These are phyloP conservation scores for Tolypocladium album DNA, from an alignment of 2,329 filamentous ascomycete genomes.

Conservation along the genomic window DNA sequence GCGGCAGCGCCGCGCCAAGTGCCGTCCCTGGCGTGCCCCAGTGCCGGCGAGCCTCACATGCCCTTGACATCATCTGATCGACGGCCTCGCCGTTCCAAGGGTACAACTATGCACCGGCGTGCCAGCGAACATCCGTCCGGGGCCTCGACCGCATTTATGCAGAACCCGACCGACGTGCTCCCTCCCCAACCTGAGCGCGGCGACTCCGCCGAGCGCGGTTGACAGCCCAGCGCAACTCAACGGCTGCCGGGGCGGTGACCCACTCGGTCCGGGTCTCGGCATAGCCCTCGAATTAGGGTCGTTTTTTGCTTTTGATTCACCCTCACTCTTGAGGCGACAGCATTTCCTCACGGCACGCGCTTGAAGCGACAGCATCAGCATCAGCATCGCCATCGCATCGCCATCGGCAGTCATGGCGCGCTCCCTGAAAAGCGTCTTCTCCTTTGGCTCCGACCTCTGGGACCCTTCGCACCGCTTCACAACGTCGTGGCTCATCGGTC, in stretches of 20 bases:
- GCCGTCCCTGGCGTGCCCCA: not conserved
- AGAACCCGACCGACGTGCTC: not conserved
- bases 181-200: not conserved
- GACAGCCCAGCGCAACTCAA: not conserved
- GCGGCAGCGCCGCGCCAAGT: not conserved
- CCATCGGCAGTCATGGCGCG: not conserved
- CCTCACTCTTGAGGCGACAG: too few relatives aligned
- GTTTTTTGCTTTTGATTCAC: not conserved
- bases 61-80: not conserved
- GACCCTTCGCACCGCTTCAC: conserved; percentile 56
- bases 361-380: not conserved
- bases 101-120: not conserved
- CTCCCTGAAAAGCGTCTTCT: conserved; percentile 15
- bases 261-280: not conserved
- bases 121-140: not conserved
- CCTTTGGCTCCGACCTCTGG: conserved; percentile 31
- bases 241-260: not conserved
- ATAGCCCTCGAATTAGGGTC: too few relatives aligned
- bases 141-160: not conserved
- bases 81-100: not conserved
- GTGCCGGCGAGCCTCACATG: not conserved
- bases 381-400: not conserved
- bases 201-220: not conserved
- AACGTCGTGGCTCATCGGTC: conserved; percentile 72
- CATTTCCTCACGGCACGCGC: not conserved